Conservation (phyloP, 345 rosid genomes). For the Tarenaya hassleriana region DNA sequence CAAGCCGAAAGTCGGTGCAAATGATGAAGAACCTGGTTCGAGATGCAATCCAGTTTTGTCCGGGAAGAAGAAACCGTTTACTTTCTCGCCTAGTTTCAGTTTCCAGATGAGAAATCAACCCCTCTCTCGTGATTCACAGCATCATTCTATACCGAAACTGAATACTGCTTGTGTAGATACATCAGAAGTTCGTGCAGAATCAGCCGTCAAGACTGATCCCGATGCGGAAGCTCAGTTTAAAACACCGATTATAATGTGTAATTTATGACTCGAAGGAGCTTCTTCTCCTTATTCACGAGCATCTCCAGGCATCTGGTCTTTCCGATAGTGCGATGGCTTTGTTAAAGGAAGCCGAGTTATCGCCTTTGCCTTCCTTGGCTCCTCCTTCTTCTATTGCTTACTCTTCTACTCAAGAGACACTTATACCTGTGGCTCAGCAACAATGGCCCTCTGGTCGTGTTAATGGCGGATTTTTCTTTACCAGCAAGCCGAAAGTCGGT, state of each 20-base stretch:
- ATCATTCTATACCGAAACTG: conserved; percentile 37
- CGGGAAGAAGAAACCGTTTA: conserved; percentile 66
- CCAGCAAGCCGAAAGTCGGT: conserved; percentile 40
- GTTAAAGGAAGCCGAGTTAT: conserved; percentile 85
- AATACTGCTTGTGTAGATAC: conserved; percentile 21
- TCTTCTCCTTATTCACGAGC: conserved; percentile 87
- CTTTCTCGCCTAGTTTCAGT: conserved; percentile 66
- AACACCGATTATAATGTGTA: conserved; percentile 91
- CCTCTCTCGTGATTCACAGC: conserved; percentile 40
- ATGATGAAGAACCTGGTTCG: conserved; percentile 39
- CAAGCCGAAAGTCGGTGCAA: conserved; percentile 38
- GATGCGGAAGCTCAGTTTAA: conserved; percentile 94
- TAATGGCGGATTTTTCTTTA: conserved; percentile 65
- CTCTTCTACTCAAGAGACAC: conserved; percentile 48
- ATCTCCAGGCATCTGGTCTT: conserved; percentile 91
- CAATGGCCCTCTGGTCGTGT: conserved; percentile 90
- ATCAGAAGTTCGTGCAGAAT: no score
- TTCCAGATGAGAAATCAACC: conserved; percentile 48
- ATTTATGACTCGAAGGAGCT: conserved; percentile 93
- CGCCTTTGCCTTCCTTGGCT: conserved; percentile 65
- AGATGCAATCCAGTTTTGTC: conserved; percentile 44
- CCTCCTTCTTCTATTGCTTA: conserved; percentile 59
- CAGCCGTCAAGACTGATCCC: no score
- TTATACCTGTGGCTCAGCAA: conserved; percentile 36
- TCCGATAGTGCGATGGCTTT: conserved; percentile 52